Percentiles rank a stretch among this genome's conserved stretches.
phyloP scores from a whole-genome alignment of 768 basidiomycete genomes.

The Trametes punicea region DNA sequence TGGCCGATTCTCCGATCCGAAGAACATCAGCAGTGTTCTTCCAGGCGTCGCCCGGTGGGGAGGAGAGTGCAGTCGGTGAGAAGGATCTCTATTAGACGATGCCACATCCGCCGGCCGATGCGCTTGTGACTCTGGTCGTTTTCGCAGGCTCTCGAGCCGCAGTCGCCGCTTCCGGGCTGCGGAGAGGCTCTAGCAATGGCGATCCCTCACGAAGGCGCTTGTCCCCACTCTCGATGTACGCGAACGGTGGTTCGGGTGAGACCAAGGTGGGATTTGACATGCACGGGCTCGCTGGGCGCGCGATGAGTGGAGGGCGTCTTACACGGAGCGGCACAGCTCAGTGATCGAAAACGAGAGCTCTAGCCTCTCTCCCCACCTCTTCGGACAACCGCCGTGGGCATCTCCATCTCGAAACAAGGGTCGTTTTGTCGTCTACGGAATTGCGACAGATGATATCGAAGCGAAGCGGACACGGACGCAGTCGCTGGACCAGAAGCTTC shows the following conservation, averaged over 20 bases:
- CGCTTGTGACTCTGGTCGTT: slow-evolving; percentile 1
- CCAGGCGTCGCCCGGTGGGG: neutral
- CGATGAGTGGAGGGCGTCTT: neutral
- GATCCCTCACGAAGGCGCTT: neutral
- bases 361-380: neutral
- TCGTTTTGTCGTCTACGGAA: neutral
- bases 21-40: neutral
- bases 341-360: neutral
- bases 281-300: neutral
- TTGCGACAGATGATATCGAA: neutral
- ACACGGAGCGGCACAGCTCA: neutral
- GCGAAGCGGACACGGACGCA: neutral
- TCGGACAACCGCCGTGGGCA: neutral
- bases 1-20: too few species aligned
- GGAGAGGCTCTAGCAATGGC: neutral
- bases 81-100: neutral
- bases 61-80: neutral
- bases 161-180: slow-evolving; percentile 7
- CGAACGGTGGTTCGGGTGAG: neutral
- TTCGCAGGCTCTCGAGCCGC: slow-evolving; percentile 11
- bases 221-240: neutral
- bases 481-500: slow-evolving; percentile 7
- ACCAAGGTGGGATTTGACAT: neutral
- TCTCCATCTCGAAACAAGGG: neutral
- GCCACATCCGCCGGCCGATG: slow-evolving; percentile 10